Percentiles rank a stretch among this genome's conserved stretches.
Conservation (phyloP, 768 basidiomycete genomes). For the Antrodiella citrinella region DNA sequence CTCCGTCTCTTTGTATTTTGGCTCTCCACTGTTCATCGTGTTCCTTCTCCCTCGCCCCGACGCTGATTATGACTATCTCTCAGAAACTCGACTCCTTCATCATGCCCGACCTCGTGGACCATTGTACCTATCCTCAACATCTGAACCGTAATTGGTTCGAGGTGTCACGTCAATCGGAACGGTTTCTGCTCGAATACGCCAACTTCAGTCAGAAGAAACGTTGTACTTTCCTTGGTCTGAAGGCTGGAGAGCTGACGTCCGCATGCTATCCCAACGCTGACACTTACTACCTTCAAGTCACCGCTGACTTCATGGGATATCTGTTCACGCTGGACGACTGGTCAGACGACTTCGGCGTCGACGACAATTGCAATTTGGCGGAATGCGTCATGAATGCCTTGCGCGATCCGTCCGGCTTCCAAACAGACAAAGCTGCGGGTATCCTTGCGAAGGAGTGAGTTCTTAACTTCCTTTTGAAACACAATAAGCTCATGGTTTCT, state of each 20-base stretch:
- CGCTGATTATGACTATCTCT: neutral
- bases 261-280: slow-evolving; percentile 52
- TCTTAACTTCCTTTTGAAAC: neutral
- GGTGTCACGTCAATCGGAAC: slow-evolving; percentile 29
- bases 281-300: slow-evolving; percentile 51
- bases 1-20: neutral
- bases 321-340: slow-evolving; percentile 36
- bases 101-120: slow-evolving; percentile 34
- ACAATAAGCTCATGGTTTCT: slow-evolving; percentile 1
- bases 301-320: slow-evolving; percentile 58
- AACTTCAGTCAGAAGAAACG: slow-evolving; percentile 25
- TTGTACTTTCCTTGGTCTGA: slow-evolving; percentile 41
- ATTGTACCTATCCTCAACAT: slow-evolving; percentile 30
- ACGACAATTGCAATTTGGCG: slow-evolving; percentile 11
- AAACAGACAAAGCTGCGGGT: slow-evolving; percentile 19
- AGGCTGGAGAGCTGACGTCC: slow-evolving; percentile 60
- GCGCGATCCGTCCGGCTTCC: slow-evolving; percentile 18
- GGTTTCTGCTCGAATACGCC: slow-evolving; percentile 25
- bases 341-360: slow-evolving; percentile 25
- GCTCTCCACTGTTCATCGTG: too few species aligned
- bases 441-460: slow-evolving; percentile 14
- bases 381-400: slow-evolving; percentile 24
- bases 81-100: slow-evolving; percentile 23
- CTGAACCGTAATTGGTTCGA: slow-evolving; percentile 26
- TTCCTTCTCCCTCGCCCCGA: neutral